phyloP scores from a whole-genome alignment of 169 alveolate genomes.

The Plasmodium fragile region DNA sequence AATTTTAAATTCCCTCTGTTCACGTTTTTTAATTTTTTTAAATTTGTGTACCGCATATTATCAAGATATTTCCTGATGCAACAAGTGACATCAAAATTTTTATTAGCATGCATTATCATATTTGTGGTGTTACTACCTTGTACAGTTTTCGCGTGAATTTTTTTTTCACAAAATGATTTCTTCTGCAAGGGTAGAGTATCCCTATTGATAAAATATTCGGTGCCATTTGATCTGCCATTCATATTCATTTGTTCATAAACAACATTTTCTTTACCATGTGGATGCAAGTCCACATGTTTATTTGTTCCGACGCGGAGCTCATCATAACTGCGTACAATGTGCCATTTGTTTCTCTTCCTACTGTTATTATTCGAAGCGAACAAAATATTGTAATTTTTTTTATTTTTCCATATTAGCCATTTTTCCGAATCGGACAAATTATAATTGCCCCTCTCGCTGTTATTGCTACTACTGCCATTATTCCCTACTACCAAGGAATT shows the following conservation, averaged over 20 bases:
- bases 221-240: conserved; percentile 13
- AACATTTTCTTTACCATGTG: conserved; percentile 10
- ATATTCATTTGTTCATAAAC: conserved; percentile 14
- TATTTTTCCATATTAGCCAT: not conserved
- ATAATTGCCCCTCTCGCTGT: not conserved
- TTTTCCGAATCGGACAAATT: not conserved
- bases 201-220: conserved; percentile 9
- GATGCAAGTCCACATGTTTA: conserved; percentile 13
- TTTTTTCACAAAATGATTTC: not conserved
- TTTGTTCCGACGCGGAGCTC: not conserved
- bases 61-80: conserved; percentile 46
- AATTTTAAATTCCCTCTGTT: conserved; percentile 39
- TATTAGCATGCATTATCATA: not conserved
- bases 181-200: not conserved
- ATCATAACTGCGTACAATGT: not conserved
- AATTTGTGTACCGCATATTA: conserved; percentile 54
- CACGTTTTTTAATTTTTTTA: conserved; percentile 56
- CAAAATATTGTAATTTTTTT: not conserved
- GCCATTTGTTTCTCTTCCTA: conserved; percentile 7
- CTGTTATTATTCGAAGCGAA: not conserved
- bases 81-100: conserved; percentile 34
- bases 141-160: not conserved
- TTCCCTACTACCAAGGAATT: not conserved
- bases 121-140: not conserved
- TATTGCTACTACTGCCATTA: not conserved